Base-by-base conservation (phyloP, 441 rosid species). In the Gossypium lobatum region DNA sequence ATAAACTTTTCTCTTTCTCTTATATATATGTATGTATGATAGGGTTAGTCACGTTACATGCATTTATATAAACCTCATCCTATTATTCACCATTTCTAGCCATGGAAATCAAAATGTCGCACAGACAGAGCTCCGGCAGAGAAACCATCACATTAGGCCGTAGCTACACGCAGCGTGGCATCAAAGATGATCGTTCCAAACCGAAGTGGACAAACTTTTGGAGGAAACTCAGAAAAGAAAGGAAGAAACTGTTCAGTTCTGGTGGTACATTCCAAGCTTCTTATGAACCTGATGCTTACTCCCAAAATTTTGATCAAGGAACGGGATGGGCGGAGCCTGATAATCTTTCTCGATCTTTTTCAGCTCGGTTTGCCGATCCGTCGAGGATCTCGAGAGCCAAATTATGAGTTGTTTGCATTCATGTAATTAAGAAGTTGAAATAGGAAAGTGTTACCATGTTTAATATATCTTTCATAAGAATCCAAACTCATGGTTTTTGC, bases 221-320 rank as follows among this genome's bases (percentile, higher is more conserved):
- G 86, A 83, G 74, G 58, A 86, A 80, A 55, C 26, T 86, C 64
- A 81, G 16, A 37, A 74, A 80, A 61, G 80, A 73, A 21, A 77
- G 67, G 80, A 80, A 78, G 79, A 78, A 52, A 53, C 75, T 71
- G 14, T 77, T 61, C 57, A 64, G 37, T 53, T 20, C 61, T 10
- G 28, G 78, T 57, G 74, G 46, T 39, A 11, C 78, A 53, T 53
- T 63, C 16, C 82, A 73, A n/a, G 76, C 79, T 13, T 75, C 80
- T 37, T 88, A 86, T 62, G 86, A 83, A 25, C 84, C 83, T 4
- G 73, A 79, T 6, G 82, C 75, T 1, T 88, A 86, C 70, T 71
- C 76, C 16, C 85, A 78, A 83, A 88, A 88, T 59, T 88, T 88
- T 20, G 92, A 88, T 73, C 80, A 79, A 25, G 92, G 89, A 17